Evolutionary conservation across 768 basidiomycete species (phyloP).

Genomic region (Boletus eberwhitei): DNA sequence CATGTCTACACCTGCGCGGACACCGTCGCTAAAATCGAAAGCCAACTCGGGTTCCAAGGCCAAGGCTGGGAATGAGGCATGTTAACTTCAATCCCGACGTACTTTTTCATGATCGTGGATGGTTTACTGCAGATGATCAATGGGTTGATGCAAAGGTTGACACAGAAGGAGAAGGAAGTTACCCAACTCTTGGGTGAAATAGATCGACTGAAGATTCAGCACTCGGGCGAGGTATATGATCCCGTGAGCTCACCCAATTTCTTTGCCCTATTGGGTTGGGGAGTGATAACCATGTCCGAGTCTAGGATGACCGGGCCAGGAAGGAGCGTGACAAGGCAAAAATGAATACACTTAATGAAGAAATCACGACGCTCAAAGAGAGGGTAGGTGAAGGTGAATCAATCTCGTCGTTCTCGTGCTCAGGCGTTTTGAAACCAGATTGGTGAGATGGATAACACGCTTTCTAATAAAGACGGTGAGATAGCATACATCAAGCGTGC

Average conservation of each 20-base stretch:
- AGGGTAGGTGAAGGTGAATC: slow-evolving; percentile 45
- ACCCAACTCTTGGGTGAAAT: slow-evolving; percentile 69
- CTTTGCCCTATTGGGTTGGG: neutral
- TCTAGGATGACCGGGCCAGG: slow-evolving; percentile 68
- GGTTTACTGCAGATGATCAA: slow-evolving; percentile 48
- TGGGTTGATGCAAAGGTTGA: slow-evolving; percentile 75
- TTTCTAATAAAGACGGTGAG: slow-evolving; percentile 66
- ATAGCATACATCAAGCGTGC: slow-evolving; percentile 75
- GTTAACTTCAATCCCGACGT: neutral
- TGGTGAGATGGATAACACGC: slow-evolving; percentile 45
- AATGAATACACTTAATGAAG: slow-evolving; percentile 69
- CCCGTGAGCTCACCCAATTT: slow-evolving; percentile 42
- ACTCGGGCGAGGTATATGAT: slow-evolving; percentile 55
- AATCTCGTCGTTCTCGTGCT: neutral
- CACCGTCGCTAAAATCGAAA: slow-evolving; percentile 30
- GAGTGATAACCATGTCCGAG: neutral
- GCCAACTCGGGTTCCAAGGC: slow-evolving; percentile 44
- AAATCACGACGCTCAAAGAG: slow-evolving; percentile 66
- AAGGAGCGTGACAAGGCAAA: slow-evolving; percentile 73
- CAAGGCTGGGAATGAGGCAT: slow-evolving; percentile 57
- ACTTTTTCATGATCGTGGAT: neutral
- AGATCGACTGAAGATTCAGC: slow-evolving; percentile 56
- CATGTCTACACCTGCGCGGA: neutral
- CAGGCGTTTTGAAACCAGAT: slow-evolving; percentile 37
- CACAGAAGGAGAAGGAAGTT: slow-evolving; percentile 85